A percentile compares a stretch with the other conserved stretches of the same genome.
phyloP scores from a whole-genome alignment of 1,139 yeast genomes.

The Geotrichum klebahnii region DNA sequence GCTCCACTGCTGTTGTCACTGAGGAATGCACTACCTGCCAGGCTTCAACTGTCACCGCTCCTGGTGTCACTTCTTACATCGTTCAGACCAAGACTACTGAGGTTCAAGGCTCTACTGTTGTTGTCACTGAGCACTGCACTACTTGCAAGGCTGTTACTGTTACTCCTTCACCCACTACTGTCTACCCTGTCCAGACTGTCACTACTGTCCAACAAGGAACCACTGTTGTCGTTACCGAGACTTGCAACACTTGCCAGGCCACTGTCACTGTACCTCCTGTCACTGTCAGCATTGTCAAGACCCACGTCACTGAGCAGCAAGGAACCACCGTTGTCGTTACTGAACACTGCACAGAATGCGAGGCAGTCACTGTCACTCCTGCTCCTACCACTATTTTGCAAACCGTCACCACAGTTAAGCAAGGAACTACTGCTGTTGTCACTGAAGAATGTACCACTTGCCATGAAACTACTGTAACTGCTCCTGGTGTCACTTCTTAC shows the following conservation, averaged over 20 bases:
- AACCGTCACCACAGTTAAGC: not conserved
- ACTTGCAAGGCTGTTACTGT: constrained; percentile 13
- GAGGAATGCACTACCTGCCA: not conserved
- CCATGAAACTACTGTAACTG: not conserved
- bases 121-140: constrained; percentile 11
- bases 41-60: constrained; percentile 4
- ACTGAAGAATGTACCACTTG: not conserved
- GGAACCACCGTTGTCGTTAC: constrained; percentile 9
- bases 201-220: constrained; percentile 4
- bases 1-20: not conserved
- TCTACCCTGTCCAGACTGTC: not conserved
- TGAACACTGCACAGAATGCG: not conserved
- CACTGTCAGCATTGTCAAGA: constrained; percentile 5
- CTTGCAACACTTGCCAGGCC: constrained; percentile 1
- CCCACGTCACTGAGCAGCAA: constrained; percentile 6
- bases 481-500: not conserved
- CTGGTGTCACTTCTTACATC: constrained; percentile 7
- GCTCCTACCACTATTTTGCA: not conserved
- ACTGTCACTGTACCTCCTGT: not conserved
- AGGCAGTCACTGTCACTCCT: not conserved
- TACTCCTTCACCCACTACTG: constrained; percentile 6
- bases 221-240: constrained; percentile 6
- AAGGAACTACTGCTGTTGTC: not conserved
- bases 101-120: not conserved
- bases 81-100: constrained; percentile 11